Evolutionary conservation across 768 basidiomycete genomes (phyloP).

Genomic region (Strobilomyces dryophilus): DNA sequence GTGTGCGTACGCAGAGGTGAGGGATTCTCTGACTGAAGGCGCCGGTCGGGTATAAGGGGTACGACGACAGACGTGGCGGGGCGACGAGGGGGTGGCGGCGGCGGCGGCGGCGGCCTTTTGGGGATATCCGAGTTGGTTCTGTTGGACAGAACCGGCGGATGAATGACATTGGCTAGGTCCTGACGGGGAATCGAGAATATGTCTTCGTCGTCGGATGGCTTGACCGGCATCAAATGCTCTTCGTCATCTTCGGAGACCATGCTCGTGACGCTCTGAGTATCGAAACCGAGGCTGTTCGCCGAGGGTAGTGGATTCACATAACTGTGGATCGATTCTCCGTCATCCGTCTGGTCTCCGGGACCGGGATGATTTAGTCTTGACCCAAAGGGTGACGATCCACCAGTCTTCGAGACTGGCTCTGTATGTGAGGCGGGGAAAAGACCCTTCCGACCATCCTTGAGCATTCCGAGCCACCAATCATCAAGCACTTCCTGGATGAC

Average conservation of each 20-base stretch:
- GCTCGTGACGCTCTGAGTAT: slow-evolving; percentile 41
- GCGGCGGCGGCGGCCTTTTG: slow-evolving; percentile 40
- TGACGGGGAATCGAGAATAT: slow-evolving; percentile 21
- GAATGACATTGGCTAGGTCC: slow-evolving; percentile 1
- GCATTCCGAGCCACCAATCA: slow-evolving; percentile 89
- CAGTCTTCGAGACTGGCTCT: slow-evolving; percentile 35
- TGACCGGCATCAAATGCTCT: slow-evolving; percentile 32
- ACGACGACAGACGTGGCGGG: slow-evolving; percentile 27
- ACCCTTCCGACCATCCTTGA: slow-evolving; percentile 59
- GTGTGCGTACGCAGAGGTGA: slow-evolving; percentile 21
- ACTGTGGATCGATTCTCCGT: slow-evolving; percentile 16
- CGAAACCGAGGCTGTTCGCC: slow-evolving; percentile 22
- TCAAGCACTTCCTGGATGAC: slow-evolving; percentile 80
- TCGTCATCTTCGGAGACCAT: slow-evolving; percentile 43
- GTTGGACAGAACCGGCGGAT: slow-evolving; percentile 20
- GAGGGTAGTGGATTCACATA: slow-evolving; percentile 22
- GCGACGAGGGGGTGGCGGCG: slow-evolving; percentile 61
- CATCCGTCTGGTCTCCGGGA: slow-evolving; percentile 22
- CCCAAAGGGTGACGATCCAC: slow-evolving; percentile 30
- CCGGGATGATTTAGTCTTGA: slow-evolving; percentile 20
- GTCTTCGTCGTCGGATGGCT: slow-evolving; percentile 23
- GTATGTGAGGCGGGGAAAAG: slow-evolving; percentile 81
- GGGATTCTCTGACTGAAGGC: slow-evolving; percentile 14
- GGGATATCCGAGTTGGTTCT: slow-evolving; percentile 21
- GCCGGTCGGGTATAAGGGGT: slow-evolving; percentile 49